Base-by-base conservation (phyloP, 1,139 yeast genomes). In the Suhomyces maxii region DNA sequence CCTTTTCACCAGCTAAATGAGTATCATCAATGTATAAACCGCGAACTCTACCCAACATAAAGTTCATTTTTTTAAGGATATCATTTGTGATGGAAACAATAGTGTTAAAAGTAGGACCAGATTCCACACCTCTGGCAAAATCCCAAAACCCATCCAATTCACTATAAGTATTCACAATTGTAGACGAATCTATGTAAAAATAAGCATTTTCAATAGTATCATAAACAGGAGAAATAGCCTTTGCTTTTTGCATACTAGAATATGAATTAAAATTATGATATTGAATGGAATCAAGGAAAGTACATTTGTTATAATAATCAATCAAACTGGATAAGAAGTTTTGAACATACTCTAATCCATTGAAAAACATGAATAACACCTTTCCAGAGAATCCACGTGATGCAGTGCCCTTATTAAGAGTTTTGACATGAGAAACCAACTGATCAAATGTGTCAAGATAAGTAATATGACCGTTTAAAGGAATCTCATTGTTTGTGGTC, bases 281-380 rank as follows among this genome's bases (percentile, higher is more conserved):
- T 26, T 41, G 46, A 36, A 46, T 35, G 7, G 46, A 43, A 42
- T 41, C 44, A 28, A 41, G 34, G 31, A 43, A 50, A 35, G 40
- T 45, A 35, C 51, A 49, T 34, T 46, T 50, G 47, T 50, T 52
- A 38, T 56, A 49, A 49, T 58, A 50, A 43, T 70, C 74, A 26
- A 71, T 65, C 36, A 68, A 54, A 47, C 66, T 68, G 39, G 67
- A 53, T 34, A 71, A 57, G 23, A 69, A 54, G 33, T 61, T 57
- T 49, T 69, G 75, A 26, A 71, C 61, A 48, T 60, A 70, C 13
- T 58, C 60, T 45, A 71, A 56, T 1, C 75, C 75, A 44, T 71
- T 60, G 57, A 72, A 71, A 44, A 71, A 72, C 76, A 72, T 71
- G 45, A 72, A 71, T 31, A 70, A 53, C 8, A 70, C 65, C 49